Evolutionary conservation across 2,329 filamentous ascomycete species (phyloP).

Genomic region (Ophiobolus disseminans): DNA sequence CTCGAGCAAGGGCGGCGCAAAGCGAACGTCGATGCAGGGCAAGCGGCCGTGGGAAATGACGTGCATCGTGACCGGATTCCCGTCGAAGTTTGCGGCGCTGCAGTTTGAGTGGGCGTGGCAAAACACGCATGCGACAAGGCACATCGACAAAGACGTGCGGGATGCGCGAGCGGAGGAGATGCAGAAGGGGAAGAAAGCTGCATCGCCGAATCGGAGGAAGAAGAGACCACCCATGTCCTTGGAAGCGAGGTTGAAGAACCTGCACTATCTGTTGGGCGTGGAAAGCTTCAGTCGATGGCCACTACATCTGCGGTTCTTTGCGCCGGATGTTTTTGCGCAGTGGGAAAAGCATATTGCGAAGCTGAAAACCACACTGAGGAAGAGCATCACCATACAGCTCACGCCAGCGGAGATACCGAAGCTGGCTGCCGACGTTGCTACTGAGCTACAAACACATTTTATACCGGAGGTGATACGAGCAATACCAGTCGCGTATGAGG

Average conservation of each 20-base stretch:
- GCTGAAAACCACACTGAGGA: slow-evolving; percentile 30
- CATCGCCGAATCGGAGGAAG: slow-evolving; percentile 49
- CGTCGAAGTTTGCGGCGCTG: slow-evolving; percentile 82
- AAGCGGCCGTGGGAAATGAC: slow-evolving; percentile 84
- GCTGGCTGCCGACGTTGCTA: slow-evolving; percentile 24
- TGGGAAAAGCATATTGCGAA: slow-evolving; percentile 67
- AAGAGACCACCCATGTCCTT: slow-evolving; percentile 65
- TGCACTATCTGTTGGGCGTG: slow-evolving; percentile 80
- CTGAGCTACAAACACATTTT: slow-evolving; percentile 28
- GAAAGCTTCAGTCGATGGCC: slow-evolving; percentile 86
- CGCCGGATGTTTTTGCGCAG: slow-evolving; percentile 68
- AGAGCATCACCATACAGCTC: slow-evolving; percentile 37
- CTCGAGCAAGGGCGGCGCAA: slow-evolving; percentile 78
- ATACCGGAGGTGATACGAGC: slow-evolving; percentile 44
- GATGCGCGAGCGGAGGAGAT: slow-evolving; percentile 45
- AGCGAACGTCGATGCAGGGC: slow-evolving; percentile 70
- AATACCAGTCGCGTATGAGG: slow-evolving; percentile 62
- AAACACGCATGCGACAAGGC: slow-evolving; percentile 80
- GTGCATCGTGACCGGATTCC: slow-evolving; percentile 85
- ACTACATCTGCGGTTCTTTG: slow-evolving; percentile 80
- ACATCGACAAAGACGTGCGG: slow-evolving; percentile 65
- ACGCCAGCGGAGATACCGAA: slow-evolving; percentile 38
- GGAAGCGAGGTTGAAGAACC: slow-evolving; percentile 74
- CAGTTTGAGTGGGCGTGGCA: slow-evolving; percentile 99
- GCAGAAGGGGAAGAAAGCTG: slow-evolving; percentile 34